These are phyloP conservation scores for Solanum bukasovii DNA, from an alignment of 257 asterid genomes.

Conservation along the genomic window DNA sequence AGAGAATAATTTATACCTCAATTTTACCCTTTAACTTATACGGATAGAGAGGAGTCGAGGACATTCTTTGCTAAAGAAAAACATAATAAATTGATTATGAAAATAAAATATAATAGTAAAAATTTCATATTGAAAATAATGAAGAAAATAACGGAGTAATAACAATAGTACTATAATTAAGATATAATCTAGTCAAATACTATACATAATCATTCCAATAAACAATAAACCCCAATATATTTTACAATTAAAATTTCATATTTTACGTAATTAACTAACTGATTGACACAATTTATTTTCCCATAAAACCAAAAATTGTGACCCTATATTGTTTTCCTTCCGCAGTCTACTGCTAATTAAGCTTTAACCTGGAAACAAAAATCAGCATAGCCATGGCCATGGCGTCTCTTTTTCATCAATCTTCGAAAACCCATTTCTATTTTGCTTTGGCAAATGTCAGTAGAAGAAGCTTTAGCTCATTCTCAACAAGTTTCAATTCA, in stretches of 20 bases:
- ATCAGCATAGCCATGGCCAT: constrained; percentile 2
- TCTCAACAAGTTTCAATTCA: constrained; percentile 12
- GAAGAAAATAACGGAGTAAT: no score
- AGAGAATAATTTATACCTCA: background rate
- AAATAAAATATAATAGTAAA: no score
- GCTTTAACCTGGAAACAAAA: background rate
- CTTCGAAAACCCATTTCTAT: constrained; percentile 17
- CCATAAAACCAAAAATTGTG: background rate
- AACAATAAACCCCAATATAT: background rate
- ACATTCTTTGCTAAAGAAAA: no score
- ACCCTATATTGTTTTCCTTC: background rate
- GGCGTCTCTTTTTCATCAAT: constrained; percentile 27
- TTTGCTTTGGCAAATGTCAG: constrained; percentile 5
- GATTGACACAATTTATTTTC: background rate
- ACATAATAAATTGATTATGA: background rate
- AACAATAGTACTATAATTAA: no score
- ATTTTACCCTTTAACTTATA: background rate
- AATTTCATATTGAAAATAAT: no score
- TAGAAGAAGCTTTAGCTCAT: constrained; percentile 4
- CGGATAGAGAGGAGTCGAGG: no score
- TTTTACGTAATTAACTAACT: no score
- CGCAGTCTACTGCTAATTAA: background rate
- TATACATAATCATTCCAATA: no score
- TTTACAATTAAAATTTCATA: no score
- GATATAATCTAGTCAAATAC: background rate